Evolutionary conservation across 73 alveolate genomes (phyloP).

Genomic region (Blepharisma stoltei): DNA sequence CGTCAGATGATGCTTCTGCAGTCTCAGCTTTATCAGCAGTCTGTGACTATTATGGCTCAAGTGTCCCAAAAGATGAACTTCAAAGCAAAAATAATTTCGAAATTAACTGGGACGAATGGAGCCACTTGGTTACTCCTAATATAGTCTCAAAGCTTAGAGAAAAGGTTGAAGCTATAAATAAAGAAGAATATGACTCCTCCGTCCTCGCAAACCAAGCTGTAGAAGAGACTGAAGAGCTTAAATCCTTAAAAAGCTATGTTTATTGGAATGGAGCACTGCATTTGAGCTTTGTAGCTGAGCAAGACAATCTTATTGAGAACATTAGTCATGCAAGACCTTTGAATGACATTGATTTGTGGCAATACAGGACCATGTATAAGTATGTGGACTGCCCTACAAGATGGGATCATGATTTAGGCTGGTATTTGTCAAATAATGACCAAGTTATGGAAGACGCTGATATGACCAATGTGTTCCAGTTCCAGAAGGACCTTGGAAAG

Average conservation of each 20-base stretch:
- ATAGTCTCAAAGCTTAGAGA: slow-evolving; percentile 22
- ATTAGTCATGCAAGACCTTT: slow-evolving; percentile 25
- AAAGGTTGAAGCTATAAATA: slow-evolving; percentile 23
- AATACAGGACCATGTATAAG: neutral
- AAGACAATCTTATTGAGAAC: slow-evolving; percentile 25
- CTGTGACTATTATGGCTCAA: slow-evolving; percentile 13
- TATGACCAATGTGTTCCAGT: slow-evolving; percentile 17
- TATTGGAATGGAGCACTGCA: neutral
- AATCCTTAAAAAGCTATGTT: neutral
- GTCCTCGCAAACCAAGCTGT: slow-evolving; percentile 11
- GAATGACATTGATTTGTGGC: neutral
- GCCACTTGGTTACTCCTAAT: neutral
- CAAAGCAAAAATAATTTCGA: slow-evolving; percentile 24
- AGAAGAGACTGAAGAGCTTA: slow-evolving; percentile 28
- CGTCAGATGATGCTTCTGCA: neutral
- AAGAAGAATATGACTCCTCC: slow-evolving; percentile 5
- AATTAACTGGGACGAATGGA: slow-evolving; percentile 30
- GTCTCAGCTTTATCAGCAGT: slow-evolving; percentile 4
- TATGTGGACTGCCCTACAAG: neutral
- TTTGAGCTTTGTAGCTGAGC: slow-evolving; percentile 11
- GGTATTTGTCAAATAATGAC: slow-evolving; percentile 17
- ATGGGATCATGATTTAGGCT: slow-evolving; percentile 28
- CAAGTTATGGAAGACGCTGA: neutral
- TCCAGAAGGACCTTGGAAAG: slow-evolving; percentile 26
- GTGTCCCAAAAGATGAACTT: slow-evolving; percentile 23